A percentile compares a stretch with the other conserved stretches of the same genome.
These are phyloP conservation scores for Avena eriantha DNA, from an alignment of 176 grass and related monocot genomes.

Conservation along the genomic window DNA sequence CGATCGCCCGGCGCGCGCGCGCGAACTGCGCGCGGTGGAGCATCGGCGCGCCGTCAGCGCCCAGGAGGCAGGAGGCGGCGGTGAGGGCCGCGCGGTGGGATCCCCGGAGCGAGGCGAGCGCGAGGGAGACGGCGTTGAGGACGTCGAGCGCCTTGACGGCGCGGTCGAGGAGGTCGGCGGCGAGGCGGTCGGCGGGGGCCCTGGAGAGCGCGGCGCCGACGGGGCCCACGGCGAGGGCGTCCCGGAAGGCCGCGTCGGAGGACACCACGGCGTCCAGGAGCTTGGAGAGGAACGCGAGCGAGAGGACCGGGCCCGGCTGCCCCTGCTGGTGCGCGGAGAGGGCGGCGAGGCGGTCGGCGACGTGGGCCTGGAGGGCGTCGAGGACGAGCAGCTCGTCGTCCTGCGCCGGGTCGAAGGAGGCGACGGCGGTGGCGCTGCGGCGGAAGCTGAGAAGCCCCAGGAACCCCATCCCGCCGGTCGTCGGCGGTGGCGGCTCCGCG, in stretches of 20 bases:
- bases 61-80: slow-evolving; percentile 68
- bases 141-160: slow-evolving; percentile 80
- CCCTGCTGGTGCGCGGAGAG: slow-evolving; percentile 23
- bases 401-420: slow-evolving; percentile 67
- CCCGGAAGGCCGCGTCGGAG: slow-evolving; percentile 64
- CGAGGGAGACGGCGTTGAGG: slow-evolving; percentile 74
- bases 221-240: slow-evolving; percentile 48
- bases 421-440: slow-evolving; percentile 59
- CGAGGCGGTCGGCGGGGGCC: slow-evolving; percentile 69
- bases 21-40: slow-evolving; percentile 58
- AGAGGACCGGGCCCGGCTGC: slow-evolving; percentile 28
- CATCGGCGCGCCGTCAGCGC: not conserved
- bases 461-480: slow-evolving; percentile 52
- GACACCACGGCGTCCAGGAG: slow-evolving; percentile 72
- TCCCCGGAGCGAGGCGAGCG: slow-evolving; percentile 72
- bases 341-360: slow-evolving; percentile 64
- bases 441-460: slow-evolving; percentile 79
- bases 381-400: slow-evolving; percentile 69
- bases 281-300: slow-evolving; percentile 80
- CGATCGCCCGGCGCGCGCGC: slow-evolving; percentile 76
- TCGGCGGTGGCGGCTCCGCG: slow-evolving; percentile 44
- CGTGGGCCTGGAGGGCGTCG: slow-evolving; percentile 69
- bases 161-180: slow-evolving; percentile 80
- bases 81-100: slow-evolving; percentile 70
- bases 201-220: slow-evolving; percentile 47